phyloP scores from a whole-genome alignment of 2,329 filamentous ascomycete species.

The Tolypocladium capitatum region DNA sequence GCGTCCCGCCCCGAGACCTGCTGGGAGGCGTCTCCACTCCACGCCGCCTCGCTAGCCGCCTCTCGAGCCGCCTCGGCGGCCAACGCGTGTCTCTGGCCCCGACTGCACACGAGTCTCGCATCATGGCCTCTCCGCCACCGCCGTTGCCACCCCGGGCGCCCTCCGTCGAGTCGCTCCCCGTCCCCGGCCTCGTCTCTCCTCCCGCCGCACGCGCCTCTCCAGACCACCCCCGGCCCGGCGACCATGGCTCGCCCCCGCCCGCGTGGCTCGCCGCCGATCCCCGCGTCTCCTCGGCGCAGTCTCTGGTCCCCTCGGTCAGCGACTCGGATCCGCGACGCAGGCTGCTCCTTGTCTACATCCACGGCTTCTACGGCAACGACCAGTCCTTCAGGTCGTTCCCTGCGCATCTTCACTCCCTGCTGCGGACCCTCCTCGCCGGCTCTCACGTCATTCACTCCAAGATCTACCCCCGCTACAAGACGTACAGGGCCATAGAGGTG shows the following conservation, averaged over 20 bases:
- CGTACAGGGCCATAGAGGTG: slow-evolving; percentile 55
- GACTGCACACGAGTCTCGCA: neutral
- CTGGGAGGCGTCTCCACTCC: no score
- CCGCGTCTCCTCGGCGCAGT: slow-evolving; percentile 35
- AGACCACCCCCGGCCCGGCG: neutral
- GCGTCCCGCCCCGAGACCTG: no score
- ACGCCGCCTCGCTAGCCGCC: no score
- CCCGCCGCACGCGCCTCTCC: neutral
- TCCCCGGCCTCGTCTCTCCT: neutral
- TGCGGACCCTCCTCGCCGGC: slow-evolving; percentile 52
- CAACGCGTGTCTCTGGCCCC: no score
- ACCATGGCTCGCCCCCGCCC: neutral
- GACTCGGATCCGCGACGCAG: slow-evolving; percentile 28
- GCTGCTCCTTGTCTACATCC: slow-evolving; percentile 70
- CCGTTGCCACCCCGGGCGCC: neutral
- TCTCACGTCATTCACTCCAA: slow-evolving; percentile 78
- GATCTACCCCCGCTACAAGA: slow-evolving; percentile 70
- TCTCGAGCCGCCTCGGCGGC: no score
- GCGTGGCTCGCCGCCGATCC: slow-evolving; percentile 23
- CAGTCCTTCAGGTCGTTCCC: slow-evolving; percentile 81
- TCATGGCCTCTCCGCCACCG: neutral
- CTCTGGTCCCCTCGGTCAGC: slow-evolving; percentile 17
- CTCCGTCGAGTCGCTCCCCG: neutral
- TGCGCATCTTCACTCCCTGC: slow-evolving; percentile 67
- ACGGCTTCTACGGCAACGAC: slow-evolving; percentile 83